These are phyloP conservation scores for Pseudogymnoascus destructans DNA, from an alignment of 2,329 filamentous ascomycete species.

Conservation along the genomic window DNA sequence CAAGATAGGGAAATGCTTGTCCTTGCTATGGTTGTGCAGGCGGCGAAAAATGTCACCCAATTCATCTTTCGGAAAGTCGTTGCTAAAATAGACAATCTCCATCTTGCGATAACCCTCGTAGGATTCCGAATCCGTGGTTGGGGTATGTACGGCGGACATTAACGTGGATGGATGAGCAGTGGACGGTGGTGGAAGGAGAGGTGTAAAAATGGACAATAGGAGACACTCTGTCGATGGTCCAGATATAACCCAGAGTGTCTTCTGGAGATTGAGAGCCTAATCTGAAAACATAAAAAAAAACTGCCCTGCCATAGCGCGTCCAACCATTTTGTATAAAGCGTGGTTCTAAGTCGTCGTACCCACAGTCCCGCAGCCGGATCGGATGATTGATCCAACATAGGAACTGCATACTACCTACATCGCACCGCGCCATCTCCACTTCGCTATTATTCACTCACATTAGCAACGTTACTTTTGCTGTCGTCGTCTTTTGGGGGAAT, in stretches of 20 bases:
- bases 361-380: neutral
- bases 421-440: neutral
- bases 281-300: neutral
- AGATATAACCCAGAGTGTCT: neutral
- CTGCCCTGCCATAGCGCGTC: neutral
- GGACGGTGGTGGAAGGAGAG: neutral
- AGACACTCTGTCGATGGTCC: neutral
- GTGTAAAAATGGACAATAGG: neutral
- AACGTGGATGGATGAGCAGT: neutral
- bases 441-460: neutral
- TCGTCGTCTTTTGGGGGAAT: no score
- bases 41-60: neutral
- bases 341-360: neutral
- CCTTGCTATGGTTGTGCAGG: neutral
- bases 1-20: neutral
- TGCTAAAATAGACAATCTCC: neutral
- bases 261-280: neutral
- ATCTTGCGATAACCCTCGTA: neutral
- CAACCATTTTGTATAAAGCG: neutral
- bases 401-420: neutral
- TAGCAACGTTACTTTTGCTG: neutral
- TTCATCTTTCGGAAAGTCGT: neutral
- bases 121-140: neutral
- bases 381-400: neutral
- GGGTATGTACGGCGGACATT: neutral